A percentile compares a stretch with the other conserved stretches of the same genome.
These are phyloP conservation scores for Rhynchospora breviuscula DNA, from an alignment of 176 grass and related monocot species.

Conservation along the genomic window DNA sequence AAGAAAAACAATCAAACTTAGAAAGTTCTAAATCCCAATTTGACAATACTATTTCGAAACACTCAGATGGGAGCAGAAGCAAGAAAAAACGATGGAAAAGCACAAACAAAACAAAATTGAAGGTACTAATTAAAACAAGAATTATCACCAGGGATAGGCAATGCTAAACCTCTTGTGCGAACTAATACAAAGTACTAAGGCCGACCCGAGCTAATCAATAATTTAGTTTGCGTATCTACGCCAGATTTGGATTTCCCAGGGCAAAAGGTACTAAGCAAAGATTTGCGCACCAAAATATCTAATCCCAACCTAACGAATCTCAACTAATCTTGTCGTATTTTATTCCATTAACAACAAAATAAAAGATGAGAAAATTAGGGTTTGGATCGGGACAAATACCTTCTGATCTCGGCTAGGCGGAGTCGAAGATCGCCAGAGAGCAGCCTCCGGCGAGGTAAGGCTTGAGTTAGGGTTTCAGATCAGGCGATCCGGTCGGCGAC, in stretches of 20 bases:
- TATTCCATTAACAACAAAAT: background rate
- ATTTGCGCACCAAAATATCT: background rate
- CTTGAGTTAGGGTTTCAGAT: slow-evolving; percentile 21
- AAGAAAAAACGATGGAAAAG: too few relatives aligned
- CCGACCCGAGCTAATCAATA: background rate
- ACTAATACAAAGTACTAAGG: background rate
- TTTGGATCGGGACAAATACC: slow-evolving; percentile 5
- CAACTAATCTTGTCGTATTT: background rate
- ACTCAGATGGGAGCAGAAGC: background rate
- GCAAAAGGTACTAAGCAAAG: background rate
- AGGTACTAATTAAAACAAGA: background rate
- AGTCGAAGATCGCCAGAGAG: slow-evolving; percentile 15
- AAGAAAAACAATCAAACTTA: background rate
- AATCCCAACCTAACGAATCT: background rate
- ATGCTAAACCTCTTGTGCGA: background rate
- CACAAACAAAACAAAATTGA: background rate
- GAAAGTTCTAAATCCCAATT: background rate
- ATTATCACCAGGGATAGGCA: background rate
- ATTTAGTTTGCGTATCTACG: background rate
- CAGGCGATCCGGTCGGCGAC: slow-evolving; percentile 2
- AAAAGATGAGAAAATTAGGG: slow-evolving; percentile 12
- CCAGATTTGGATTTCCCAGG: background rate
- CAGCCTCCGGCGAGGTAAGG: slow-evolving; percentile 5
- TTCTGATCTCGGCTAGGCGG: slow-evolving; percentile 7
- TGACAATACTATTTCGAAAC: slow-evolving; percentile 1